Base-by-base conservation (phyloP, 1,139 yeast genomes). In the Spathaspora sp. region DNA sequence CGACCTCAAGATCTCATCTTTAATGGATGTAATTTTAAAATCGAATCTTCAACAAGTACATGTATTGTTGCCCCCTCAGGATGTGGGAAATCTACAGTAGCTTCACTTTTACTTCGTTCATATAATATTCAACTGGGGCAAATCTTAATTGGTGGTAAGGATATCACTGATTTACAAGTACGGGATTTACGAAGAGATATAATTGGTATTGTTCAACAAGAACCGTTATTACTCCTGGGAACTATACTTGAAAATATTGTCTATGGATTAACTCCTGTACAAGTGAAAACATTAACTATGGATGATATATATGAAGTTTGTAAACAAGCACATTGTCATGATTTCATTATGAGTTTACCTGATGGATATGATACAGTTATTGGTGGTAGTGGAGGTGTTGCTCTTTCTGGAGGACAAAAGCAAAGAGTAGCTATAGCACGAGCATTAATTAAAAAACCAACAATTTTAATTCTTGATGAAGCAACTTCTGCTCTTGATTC, bases 31-130 rank as follows among this genome's bases (percentile, higher is more conserved):
- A 70, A 78, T 36, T 76, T 90, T 45, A 72, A 67, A 9, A 77
- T 90, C 31, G 65, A 74, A 11, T 80, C 87, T 3, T 90, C 93
- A 13, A 84, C 89, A 46, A 88, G 89, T 49, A 83, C 93, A 6
- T 93, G 97, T 59, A 77, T 90, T 45, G 97, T 89, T 13, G 97
- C 97, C 1, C 88, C 93, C 13, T 87, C 96, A 16, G 97, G 97
- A 0, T 84, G 95, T 47, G 97, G 97, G 16, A 90, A 90, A 60
- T 86, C 95, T 4, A 90, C 97, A 0, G 78, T 90, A 33, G 85
- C 91, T 1, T 81, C 89, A 7, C 67, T 90, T 42, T 65, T 90
- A 18, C 72, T 89, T 51, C 75, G 96, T 45, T 82, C 88, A 47
- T 89, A 89, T 62, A 75, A 80, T 47, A 62, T 76, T 1, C 67